phyloP scores from a whole-genome alignment of 2,329 filamentous ascomycete species.

The Fusarium circinatum region DNA sequence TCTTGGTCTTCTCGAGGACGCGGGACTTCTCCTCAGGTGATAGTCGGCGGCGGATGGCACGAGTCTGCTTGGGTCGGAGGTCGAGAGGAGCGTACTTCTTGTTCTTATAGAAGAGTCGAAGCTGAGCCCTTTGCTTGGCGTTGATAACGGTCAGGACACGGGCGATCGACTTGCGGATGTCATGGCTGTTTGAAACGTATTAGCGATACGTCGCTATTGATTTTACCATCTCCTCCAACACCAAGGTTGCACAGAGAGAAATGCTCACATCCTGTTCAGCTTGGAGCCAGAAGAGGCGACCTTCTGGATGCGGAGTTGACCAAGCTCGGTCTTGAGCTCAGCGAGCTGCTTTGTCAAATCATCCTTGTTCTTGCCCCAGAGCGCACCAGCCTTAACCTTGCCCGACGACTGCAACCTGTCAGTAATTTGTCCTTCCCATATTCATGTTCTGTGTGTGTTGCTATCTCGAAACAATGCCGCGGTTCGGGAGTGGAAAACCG shows the following conservation, averaged over 20 bases:
- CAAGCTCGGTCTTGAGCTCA: conserved; percentile 96
- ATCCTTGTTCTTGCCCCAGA: conserved; percentile 99
- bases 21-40: conserved; percentile 88
- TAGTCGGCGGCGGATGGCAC: conserved; percentile 95
- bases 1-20: conserved; percentile 94
- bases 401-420: conserved; percentile 56
- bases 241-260: background rate
- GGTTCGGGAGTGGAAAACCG: conserved; percentile 29
- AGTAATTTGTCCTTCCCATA: conserved; percentile 41
- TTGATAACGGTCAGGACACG: conserved; percentile 99
- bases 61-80: conserved; percentile 97
- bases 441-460: conserved; percentile 17
- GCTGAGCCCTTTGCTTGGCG: conserved; percentile 97
- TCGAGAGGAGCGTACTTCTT: conserved; percentile 99
- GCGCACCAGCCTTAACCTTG: conserved; percentile 93
- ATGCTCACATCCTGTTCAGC: conserved; percentile 92
- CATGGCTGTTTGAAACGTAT: conserved; percentile 73
- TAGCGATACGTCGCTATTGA: conserved; percentile 23
- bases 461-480: conserved; percentile 25
- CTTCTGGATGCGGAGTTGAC: conserved; percentile 98
- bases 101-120: conserved; percentile 99
- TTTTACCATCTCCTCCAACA: conserved; percentile 4
- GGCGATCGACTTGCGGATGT: conserved; percentile 99
- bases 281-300: conserved; percentile 94
- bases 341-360: conserved; percentile 95